These are phyloP conservation scores for Solanum corneliomulleri DNA, from an alignment of 257 asterid species.

Conservation along the genomic window DNA sequence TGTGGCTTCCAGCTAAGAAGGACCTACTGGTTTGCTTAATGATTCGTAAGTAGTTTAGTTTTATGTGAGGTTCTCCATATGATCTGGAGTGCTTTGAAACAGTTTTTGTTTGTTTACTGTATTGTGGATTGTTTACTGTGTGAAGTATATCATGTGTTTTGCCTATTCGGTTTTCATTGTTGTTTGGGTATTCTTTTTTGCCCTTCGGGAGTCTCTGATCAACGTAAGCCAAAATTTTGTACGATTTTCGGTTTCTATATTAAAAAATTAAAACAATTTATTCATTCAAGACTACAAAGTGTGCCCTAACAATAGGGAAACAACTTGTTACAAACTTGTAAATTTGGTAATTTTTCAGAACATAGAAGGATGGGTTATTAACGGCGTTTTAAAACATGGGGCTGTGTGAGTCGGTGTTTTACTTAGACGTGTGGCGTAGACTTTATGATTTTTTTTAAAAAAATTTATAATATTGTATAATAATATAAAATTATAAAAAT, in stretches of 20 bases:
- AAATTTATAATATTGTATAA: too few relatives aligned
- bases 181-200: background rate
- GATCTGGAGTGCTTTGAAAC: background rate
- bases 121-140: background rate
- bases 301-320: background rate
- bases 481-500: too few relatives aligned
- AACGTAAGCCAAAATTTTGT: background rate
- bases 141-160: background rate
- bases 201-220: background rate
- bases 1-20: slow-evolving; percentile 1
- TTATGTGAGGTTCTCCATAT: background rate
- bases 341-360: background rate
- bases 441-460: too few relatives aligned
- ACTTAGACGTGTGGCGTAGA: too few relatives aligned
- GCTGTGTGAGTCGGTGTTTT: too few relatives aligned
- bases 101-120: background rate
- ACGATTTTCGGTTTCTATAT: background rate
- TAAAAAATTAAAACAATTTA: background rate
- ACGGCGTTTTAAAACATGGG: too few relatives aligned
- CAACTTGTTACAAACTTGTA: background rate
- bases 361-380: background rate
- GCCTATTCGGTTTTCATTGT: background rate
- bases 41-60: background rate
- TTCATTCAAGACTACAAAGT: background rate
- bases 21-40: background rate